These are phyloP conservation scores for Plasmodium relictum DNA, from an alignment of 169 alveolate species.

Conservation along the genomic window DNA sequence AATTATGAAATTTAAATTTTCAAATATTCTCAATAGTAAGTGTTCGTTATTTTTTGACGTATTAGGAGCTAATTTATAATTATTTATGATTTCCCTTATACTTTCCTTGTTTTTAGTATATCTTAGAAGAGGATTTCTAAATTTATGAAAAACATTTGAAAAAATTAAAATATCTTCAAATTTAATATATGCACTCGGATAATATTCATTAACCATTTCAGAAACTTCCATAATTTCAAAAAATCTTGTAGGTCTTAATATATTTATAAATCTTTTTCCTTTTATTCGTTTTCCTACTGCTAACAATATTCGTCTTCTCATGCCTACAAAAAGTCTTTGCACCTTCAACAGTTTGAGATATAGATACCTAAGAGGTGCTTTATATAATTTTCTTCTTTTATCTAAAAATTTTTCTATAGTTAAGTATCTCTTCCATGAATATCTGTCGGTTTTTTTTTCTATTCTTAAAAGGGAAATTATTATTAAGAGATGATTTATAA, in stretches of 20 bases:
- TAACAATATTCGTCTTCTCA: constrained; percentile 7
- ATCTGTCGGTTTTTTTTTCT: constrained; percentile 33
- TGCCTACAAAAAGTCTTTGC: constrained; percentile 4
- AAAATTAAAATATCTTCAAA: constrained; percentile 59
- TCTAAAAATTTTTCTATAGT: constrained; percentile 59
- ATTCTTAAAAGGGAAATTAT: constrained; percentile 47
- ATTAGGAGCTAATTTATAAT: constrained; percentile 51
- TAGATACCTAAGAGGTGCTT: constrained; percentile 68
- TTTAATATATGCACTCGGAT: constrained; percentile 38
- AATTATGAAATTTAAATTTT: constrained; percentile 11
- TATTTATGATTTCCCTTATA: constrained; percentile 26
- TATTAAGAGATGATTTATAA: constrained; percentile 45
- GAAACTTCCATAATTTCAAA: constrained; percentile 58
- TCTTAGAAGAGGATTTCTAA: constrained; percentile 38
- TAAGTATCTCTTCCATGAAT: constrained; percentile 61
- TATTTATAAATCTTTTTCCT: constrained; percentile 18
- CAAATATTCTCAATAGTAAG: constrained; percentile 16
- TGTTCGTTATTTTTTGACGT: constrained; percentile 35
- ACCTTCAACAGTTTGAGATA: constrained; percentile 28
- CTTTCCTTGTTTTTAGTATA: constrained; percentile 11
- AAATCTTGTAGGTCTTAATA: constrained; percentile 20
- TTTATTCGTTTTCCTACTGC: constrained; percentile 15
- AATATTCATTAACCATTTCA: constrained; percentile 25
- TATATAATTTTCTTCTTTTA: constrained; percentile 41
- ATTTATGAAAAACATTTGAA: constrained; percentile 51